Base-by-base conservation (phyloP, 768 basidiomycete genomes). In the Auriscalpium microsporum region DNA sequence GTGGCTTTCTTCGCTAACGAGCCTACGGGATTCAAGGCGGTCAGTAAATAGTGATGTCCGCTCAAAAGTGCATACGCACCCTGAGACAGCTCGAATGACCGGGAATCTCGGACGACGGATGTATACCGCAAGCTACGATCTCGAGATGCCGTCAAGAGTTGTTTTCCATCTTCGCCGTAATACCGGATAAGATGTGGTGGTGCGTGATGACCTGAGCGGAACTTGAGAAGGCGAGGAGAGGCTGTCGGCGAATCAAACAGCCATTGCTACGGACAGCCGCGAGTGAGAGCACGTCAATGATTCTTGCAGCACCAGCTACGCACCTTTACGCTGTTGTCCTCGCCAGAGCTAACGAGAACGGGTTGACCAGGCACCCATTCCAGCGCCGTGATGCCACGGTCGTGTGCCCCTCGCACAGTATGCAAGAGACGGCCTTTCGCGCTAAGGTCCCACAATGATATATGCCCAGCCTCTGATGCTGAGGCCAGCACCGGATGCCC, bases 111-210 rank as follows among this genome's bases (percentile, higher is more conserved):
- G 10, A 98, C 95, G 53, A 98, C 87, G 46, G 88, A 92, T 3
- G 90, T 94, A 66, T 84, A 92, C 38, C 96, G 78, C 52, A 99
- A 71, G 61, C 89, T 88, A 36, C 94, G 84, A 68, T 99, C 96
- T 55, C 86, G 73, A 2, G 92, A 94, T 4, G 91, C 87, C 4
- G 90, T 94, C 47, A 99, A 70, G 8, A 99, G 72, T 58, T 92
- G 86, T 71, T 99, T 99, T 3, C 96, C 96, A 64, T 99, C 95
- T n/a, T 89, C 84, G 11, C 94, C 95, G 68, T 96, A 97, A 69
- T 92, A 97, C 54, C 94, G 79, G 49, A 99, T 91, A 17, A 94
- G 76, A 65, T 94, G 87, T 0, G 94, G 94, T 16, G 96, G 93
- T 1, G 83, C 78, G 60, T 88, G 88, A 64, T 99, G 96, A 37